phyloP scores from a whole-genome alignment of 805 yeast species.

The Candida krabiensis region DNA sequence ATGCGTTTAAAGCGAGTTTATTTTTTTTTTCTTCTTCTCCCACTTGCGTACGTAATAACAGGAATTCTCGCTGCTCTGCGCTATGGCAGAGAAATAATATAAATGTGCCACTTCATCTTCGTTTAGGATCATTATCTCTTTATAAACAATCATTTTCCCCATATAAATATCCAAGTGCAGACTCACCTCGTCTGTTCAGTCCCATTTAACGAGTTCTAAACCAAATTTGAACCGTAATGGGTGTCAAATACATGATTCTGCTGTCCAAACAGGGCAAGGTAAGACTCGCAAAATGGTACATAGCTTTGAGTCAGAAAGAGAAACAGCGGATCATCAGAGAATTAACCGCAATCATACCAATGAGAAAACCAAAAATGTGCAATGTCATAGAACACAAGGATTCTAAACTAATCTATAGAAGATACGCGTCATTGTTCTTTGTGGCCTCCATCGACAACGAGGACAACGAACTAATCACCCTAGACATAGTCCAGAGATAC shows the following conservation, averaged over 20 bases:
- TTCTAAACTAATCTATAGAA: slow-evolving; percentile 80
- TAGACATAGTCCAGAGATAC: slow-evolving; percentile 87
- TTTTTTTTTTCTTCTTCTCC: too few relatives aligned
- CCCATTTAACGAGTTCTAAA: too few relatives aligned
- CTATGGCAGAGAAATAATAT: too few relatives aligned
- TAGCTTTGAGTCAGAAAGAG: slow-evolving; percentile 78
- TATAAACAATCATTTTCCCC: too few relatives aligned
- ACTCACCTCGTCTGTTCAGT: too few relatives aligned
- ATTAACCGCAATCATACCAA: slow-evolving; percentile 78
- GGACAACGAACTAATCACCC: slow-evolving; percentile 82
- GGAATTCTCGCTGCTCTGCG: too few relatives aligned
- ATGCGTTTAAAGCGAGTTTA: too few relatives aligned
- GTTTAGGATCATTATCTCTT: too few relatives aligned
- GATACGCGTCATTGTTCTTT: slow-evolving; percentile 92
- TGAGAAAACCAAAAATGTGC: slow-evolving; percentile 92
- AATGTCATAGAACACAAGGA: slow-evolving; percentile 86
- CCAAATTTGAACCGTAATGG: too few relatives aligned
- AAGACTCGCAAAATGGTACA: slow-evolving; percentile 91
- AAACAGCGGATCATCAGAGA: slow-evolving; percentile 83
- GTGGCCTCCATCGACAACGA: slow-evolving; percentile 79
- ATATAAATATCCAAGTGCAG: too few relatives aligned
- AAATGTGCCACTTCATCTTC: too few relatives aligned
- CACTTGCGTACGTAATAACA: too few relatives aligned
- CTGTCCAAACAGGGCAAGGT: slow-evolving; percentile 95
- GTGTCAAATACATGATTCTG: slow-evolving; percentile 74